These are phyloP conservation scores for Monosporascus sp. DNA, from an alignment of 2,329 filamentous ascomycete genomes.

Conservation along the genomic window DNA sequence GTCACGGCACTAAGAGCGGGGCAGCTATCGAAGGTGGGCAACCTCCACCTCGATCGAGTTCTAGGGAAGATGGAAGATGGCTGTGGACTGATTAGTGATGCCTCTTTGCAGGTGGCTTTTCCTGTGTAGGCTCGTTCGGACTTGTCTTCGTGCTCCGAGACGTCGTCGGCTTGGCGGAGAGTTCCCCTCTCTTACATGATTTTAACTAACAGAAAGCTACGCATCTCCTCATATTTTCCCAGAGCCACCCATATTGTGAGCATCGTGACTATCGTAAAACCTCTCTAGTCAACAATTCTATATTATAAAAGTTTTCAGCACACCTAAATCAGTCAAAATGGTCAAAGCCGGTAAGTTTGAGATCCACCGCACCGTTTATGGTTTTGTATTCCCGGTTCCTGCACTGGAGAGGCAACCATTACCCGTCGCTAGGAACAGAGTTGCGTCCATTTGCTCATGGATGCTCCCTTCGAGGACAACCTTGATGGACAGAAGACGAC, in stretches of 20 bases:
- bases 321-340: conserved; percentile 67
- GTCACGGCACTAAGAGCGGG: conserved; percentile 14
- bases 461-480: conserved; percentile 27
- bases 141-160: neutral
- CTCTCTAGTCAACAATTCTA: conserved; percentile 10
- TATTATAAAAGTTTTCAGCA: conserved; percentile 20
- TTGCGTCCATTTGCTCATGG: conserved; percentile 55
- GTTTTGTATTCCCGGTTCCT: conserved; percentile 17
- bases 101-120: neutral
- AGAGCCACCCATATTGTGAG: neutral
- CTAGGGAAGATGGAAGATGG: neutral
- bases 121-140: neutral
- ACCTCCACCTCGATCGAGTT: conserved; percentile 7
- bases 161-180: neutral
- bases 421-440: conserved; percentile 36
- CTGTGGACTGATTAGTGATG: neutral
- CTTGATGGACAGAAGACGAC: conserved; percentile 22
- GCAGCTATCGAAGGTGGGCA: conserved; percentile 4
- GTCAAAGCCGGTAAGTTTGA: conserved; percentile 66
- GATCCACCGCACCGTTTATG: conserved; percentile 15
- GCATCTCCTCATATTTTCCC: neutral
- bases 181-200: neutral
- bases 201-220: too few species aligned
- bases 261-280: conserved; percentile 2
- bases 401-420: conserved; percentile 19